phyloP scores from a whole-genome alignment of 192 early-diverging fungal species.

The Dissophora ornata region DNA sequence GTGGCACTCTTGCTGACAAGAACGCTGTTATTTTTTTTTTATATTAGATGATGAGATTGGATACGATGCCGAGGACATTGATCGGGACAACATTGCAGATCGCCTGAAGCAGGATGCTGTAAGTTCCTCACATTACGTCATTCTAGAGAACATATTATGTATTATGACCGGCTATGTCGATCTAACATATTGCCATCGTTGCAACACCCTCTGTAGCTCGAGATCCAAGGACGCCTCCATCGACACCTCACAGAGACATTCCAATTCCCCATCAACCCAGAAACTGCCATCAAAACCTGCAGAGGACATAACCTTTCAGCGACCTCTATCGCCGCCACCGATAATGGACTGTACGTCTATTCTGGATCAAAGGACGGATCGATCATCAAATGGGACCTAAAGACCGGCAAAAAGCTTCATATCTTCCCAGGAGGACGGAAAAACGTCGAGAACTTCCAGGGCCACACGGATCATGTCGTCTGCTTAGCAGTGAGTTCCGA shows the following conservation, averaged over 20 bases:
- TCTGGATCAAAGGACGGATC: constrained; percentile 93
- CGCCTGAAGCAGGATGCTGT: constrained; percentile 85
- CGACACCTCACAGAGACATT: constrained; percentile 45
- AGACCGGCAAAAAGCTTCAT: constrained; percentile 73
- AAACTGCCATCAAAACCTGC: constrained; percentile 54
- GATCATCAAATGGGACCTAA: constrained; percentile 90
- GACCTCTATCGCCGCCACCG: constrained; percentile 82
- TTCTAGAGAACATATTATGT: constrained; percentile 19
- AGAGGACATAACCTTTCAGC: constrained; percentile 81
- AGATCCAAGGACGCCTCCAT: constrained; percentile 37
- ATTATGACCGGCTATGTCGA: constrained; percentile 65
- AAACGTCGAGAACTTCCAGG: constrained; percentile 66
- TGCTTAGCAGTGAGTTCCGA: constrained; percentile 78
- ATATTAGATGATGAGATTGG: constrained; percentile 69
- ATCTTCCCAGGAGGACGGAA: constrained; percentile 83
- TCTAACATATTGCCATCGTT: neutral
- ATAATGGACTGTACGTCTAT: constrained; percentile 76
- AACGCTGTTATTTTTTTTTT: neutral
- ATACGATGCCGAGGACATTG: constrained; percentile 92
- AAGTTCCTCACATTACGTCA: constrained; percentile 20
- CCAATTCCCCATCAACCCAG: constrained; percentile 54
- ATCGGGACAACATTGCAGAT: constrained; percentile 92
- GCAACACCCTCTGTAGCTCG: constrained; percentile 19
- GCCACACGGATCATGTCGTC: constrained; percentile 81
- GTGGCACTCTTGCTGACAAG: neutral